A percentile compares a stretch with the other conserved stretches of the same genome.
phyloP scores from a whole-genome alignment of 2,329 filamentous ascomycete species.

The Fusarium globosum region DNA sequence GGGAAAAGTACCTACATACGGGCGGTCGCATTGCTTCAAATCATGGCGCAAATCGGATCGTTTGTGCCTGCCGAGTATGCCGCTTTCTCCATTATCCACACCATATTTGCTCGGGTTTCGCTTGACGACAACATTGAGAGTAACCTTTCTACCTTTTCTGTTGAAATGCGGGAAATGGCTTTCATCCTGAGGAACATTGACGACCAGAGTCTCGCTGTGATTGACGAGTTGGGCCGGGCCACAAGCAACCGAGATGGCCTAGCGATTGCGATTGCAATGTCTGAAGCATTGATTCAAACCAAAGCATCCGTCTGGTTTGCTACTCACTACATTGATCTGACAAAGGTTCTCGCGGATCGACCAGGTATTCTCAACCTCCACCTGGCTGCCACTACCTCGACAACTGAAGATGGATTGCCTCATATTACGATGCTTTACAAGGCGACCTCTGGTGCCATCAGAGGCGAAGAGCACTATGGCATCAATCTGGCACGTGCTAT shows the following conservation, averaged over 20 bases:
- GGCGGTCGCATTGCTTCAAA: conserved; percentile 81
- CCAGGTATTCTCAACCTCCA: conserved; percentile 86
- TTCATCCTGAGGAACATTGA: conserved; percentile 90
- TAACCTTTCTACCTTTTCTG: conserved; percentile 91
- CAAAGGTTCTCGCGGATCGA: conserved; percentile 77
- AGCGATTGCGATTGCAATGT: conserved; percentile 88
- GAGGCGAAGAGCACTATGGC: conserved; percentile 79
- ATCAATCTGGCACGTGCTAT: conserved; percentile 82
- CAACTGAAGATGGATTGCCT: conserved; percentile 59
- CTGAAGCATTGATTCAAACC: conserved; percentile 86
- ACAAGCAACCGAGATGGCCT: conserved; percentile 91
- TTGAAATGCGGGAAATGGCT: conserved; percentile 96
- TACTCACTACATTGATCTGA: conserved; percentile 89
- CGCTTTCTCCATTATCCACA: conserved; percentile 80
- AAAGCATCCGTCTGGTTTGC: conserved; percentile 89
- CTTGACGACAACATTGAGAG: conserved; percentile 89
- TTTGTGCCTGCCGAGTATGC: conserved; percentile 91
- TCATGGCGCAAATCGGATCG: conserved; percentile 94
- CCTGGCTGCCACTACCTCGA: conserved; percentile 74
- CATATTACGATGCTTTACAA: conserved; percentile 91
- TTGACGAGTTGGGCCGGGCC: conserved; percentile 92
- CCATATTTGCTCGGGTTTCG: conserved; percentile 88
- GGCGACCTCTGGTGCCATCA: conserved; percentile 75
- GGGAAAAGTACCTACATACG: conserved; percentile 97
- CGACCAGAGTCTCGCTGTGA: conserved; percentile 78